Conservation (phyloP, 306 rosid genomes). For the Luffa aegyptiaca region DNA sequence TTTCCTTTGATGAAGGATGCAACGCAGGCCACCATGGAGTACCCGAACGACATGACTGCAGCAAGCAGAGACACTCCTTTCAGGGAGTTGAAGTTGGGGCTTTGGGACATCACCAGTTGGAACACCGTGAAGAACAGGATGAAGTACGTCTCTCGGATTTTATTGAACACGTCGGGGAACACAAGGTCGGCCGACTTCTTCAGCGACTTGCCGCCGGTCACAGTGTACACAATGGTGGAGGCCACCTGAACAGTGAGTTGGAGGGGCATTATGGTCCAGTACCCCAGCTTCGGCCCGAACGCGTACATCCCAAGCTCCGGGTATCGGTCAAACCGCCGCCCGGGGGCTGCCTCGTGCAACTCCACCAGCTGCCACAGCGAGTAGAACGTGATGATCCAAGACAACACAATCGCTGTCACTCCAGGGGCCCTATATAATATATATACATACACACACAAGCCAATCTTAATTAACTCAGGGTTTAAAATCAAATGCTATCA, state of each 20-base stretch:
- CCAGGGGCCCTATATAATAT: constrained; percentile 33
- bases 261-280: constrained; percentile 41
- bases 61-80: constrained; percentile 44
- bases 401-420: constrained; percentile 10
- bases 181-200: constrained; percentile 35
- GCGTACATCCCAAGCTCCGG: constrained; percentile 39
- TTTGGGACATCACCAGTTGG: constrained; percentile 44
- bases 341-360: constrained; percentile 44
- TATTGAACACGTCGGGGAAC: background rate
- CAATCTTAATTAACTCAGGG: too few relatives aligned
- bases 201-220: constrained; percentile 61
- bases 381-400: constrained; percentile 57
- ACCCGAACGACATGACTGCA: constrained; percentile 51
- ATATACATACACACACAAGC: too few relatives aligned
- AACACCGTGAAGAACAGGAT: constrained; percentile 26
- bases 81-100: constrained; percentile 50
- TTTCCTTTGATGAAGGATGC: constrained; percentile 25
- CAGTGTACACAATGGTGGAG: constrained; percentile 41
- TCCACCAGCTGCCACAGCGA: constrained; percentile 47
- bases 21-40: constrained; percentile 32
- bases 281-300: constrained; percentile 36
- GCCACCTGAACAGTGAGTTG: constrained; percentile 51
- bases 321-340: constrained; percentile 50
- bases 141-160: constrained; percentile 29
- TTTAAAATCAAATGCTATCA: too few relatives aligned